Percentiles rank a stretch among this genome's conserved stretches.
phyloP scores from a whole-genome alignment of 306 rosid species.

The Sicyos baderoa region DNA sequence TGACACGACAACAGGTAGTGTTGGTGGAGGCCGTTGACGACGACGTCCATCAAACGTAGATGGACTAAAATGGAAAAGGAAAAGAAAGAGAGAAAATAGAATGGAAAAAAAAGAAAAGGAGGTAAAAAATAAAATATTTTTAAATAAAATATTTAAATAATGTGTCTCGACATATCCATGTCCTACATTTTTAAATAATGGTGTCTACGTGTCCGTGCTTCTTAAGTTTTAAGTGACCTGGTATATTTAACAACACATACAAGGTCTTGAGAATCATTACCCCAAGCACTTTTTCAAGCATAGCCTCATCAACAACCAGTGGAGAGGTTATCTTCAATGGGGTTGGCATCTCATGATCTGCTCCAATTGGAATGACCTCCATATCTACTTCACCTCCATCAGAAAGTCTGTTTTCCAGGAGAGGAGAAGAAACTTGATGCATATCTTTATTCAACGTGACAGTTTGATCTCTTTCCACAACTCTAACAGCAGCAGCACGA shows the following conservation, averaged over 20 bases:
- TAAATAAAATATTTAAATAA: no score
- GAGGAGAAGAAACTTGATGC: conserved; percentile 60
- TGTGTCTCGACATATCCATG: no score
- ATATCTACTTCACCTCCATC: conserved; percentile 88
- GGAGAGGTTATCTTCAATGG: conserved; percentile 61
- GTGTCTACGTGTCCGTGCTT: no score
- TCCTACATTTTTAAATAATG: no score
- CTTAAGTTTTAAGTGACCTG: no score
- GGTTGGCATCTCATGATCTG: conserved; percentile 58
- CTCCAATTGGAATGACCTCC: conserved; percentile 93
- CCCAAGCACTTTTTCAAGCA: conserved; percentile 97
- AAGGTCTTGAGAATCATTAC: conserved; percentile 35
- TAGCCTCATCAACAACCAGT: conserved; percentile 71
- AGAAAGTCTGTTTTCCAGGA: conserved; percentile 77
- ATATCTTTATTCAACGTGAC: conserved; percentile 60
- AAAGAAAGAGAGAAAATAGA: no score
- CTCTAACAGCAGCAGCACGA: conserved; percentile 94
- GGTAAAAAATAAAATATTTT: no score
- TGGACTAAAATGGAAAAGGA: no score
- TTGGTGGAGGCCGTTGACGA: no score
- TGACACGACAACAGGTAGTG: no score
- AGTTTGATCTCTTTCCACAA: conserved; percentile 76
- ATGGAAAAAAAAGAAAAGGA: no score
- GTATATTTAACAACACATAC: neutral
- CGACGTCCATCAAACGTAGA: no score